A percentile compares a stretch with the other conserved stretches of the same genome.
Evolutionary conservation across 2,329 filamentous ascomycete genomes (phyloP).

Genomic region (Fusarium devonianum): DNA sequence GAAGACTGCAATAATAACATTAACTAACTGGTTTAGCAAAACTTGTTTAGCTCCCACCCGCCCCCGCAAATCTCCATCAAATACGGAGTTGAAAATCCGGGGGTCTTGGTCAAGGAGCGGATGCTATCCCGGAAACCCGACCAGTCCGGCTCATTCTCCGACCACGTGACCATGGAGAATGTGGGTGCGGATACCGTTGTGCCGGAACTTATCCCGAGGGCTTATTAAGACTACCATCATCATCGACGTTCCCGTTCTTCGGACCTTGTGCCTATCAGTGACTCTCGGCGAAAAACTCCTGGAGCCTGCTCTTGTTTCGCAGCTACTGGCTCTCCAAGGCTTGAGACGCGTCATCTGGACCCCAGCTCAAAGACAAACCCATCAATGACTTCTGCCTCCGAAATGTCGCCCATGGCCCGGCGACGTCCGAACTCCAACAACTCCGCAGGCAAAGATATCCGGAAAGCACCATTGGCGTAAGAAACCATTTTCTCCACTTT

Average conservation of each 20-base stretch:
- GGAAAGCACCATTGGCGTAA: constrained; percentile 39
- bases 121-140: background rate
- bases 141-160: background rate
- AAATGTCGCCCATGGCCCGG: constrained; percentile 36
- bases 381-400: constrained; percentile 20
- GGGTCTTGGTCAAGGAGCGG: background rate
- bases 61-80: too few relatives aligned
- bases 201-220: constrained; percentile 28
- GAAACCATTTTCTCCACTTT: constrained; percentile 22
- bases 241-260: constrained; percentile 23
- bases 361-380: background rate
- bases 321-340: background rate
- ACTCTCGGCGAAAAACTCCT: constrained; percentile 20
- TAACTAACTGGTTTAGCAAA: too few relatives aligned
- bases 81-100: background rate
- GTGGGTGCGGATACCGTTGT: constrained; percentile 4
- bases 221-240: constrained; percentile 23
- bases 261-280: constrained; percentile 19
- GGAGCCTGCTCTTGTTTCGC: background rate
- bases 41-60: too few relatives aligned
- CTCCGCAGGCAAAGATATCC: constrained; percentile 32
- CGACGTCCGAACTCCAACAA: constrained; percentile 31
- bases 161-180: constrained; percentile 25
- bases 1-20: too few relatives aligned
- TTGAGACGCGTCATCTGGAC: background rate